Evolutionary conservation across 148 eudicot species (phyloP), one percentile per base, ranked within the genome.

Genomic region (Camellia sinensis): DNA sequence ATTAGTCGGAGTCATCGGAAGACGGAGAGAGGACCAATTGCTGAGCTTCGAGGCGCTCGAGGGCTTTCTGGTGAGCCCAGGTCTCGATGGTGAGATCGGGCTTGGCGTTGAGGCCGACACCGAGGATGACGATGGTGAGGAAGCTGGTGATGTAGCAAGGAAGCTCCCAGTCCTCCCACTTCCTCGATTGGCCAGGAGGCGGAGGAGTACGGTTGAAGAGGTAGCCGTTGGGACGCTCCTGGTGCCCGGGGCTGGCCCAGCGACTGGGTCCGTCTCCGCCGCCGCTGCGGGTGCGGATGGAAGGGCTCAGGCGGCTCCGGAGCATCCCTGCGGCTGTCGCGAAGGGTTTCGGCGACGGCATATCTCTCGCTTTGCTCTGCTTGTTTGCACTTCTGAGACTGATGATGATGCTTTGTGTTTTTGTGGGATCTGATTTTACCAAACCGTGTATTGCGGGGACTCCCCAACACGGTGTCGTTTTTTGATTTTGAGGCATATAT

Each of bases 151-250:
- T 75, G 88, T 96, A 96, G 84, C 99, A 96, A 10, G 99, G 99
- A 0, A 96, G 87, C 80, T 96, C 99, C 98, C 98, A 96, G 54
- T 96, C 99, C 73, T 96, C 99, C 99, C 99, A 96, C 57, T 90
- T 90, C 3, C 98, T 84, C 6, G 95, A 77, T 22, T 92, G 91
- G 1, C 99, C 99, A 0, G 98, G 92, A 11, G 98, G 94, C 5
- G 80, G 86, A 7, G 99, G 99, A 0, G 91, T 80, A 9, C 94
- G 87, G 85, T 90, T 92, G 76, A 91, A 80, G 87, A 94, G 84
- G 89, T 90, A 96, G 3, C 99, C 99, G 79, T 96, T 94, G 81
- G 99, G 99, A 2, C 92, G 86, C 8, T 94, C 95, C 74, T 96
- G 98, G 90, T 96, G 99, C 22, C 99, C 99, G 1, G 99, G 92